A percentile compares a stretch with the other conserved stretches of the same genome.
These are phyloP conservation scores for Fusarium subglutinans DNA, from an alignment of 2,329 filamentous ascomycete species.

Conservation along the genomic window DNA sequence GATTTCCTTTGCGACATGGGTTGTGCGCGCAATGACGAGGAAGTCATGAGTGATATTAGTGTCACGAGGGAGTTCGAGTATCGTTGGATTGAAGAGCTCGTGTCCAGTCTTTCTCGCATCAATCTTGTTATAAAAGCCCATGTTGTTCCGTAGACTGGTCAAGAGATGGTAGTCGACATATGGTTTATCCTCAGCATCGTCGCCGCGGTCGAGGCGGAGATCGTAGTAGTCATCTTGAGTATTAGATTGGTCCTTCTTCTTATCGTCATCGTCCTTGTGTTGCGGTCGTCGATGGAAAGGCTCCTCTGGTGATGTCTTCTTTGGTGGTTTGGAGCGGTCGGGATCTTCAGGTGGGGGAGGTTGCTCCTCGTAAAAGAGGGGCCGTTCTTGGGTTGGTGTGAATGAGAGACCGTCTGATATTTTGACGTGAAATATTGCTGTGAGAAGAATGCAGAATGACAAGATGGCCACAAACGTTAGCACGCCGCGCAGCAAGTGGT, in stretches of 20 bases:
- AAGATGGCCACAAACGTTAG: conserved; percentile 16
- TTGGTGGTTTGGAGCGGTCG: not conserved
- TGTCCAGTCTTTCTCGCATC: conserved; percentile 18
- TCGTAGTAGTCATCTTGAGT: not conserved
- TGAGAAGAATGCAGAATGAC: conserved; percentile 4
- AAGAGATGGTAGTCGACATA: conserved; percentile 25
- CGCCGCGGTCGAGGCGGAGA: not conserved
- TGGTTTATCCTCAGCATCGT: not conserved
- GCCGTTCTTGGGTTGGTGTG: conserved; percentile 10
- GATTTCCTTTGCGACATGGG: conserved; percentile 12
- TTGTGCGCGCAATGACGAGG: conserved; percentile 27
- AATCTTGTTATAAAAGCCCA: conserved; percentile 33
- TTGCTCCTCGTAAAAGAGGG: conserved; percentile 28
- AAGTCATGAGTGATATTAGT: conserved; percentile 23
- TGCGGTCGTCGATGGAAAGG: not conserved
- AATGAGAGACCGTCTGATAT: conserved; percentile 11
- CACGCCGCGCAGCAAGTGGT: conserved; percentile 8
- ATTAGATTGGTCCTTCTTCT: not conserved
- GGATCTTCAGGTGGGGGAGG: not conserved
- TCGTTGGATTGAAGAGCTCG: conserved; percentile 29
- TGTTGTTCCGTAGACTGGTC: conserved; percentile 26
- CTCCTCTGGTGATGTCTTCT: not conserved
- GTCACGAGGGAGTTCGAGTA: conserved; percentile 24
- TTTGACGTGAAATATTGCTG: conserved; percentile 22
- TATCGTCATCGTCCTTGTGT: not conserved